phyloP scores from a whole-genome alignment of 148 eudicot species.

The Vaccinium myrtillus region DNA sequence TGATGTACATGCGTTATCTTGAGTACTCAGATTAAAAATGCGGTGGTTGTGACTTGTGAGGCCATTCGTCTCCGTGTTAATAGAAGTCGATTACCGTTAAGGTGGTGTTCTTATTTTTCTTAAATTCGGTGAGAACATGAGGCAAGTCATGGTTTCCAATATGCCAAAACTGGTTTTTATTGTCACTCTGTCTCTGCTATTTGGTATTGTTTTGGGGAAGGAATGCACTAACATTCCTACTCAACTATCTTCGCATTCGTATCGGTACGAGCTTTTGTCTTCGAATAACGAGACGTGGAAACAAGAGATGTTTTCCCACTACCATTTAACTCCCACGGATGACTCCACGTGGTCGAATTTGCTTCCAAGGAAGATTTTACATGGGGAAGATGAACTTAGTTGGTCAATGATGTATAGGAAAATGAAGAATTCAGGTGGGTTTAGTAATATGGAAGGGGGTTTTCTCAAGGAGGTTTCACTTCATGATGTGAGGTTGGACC shows the following conservation, averaged over 20 bases:
- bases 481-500: constrained; percentile 66
- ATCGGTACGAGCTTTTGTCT: constrained; percentile 42
- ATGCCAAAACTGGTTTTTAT: not conserved
- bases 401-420: constrained; percentile 67
- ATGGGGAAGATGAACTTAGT: constrained; percentile 47
- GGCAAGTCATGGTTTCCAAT: not conserved
- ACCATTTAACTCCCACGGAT: constrained; percentile 68
- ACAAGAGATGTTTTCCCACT: constrained; percentile 50
- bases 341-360: constrained; percentile 63
- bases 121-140: not conserved
- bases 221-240: constrained; percentile 64
- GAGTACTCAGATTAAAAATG: not conserved
- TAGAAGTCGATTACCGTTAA: not conserved
- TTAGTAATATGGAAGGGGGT: constrained; percentile 26
- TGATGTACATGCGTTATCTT: not conserved
- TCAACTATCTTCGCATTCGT: constrained; percentile 50
- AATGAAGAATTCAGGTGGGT: constrained; percentile 42
- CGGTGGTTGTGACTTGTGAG: not conserved
- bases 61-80: not conserved
- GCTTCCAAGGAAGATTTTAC: constrained; percentile 56
- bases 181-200: constrained; percentile 15
- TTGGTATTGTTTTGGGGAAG: constrained; percentile 39
- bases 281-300: constrained; percentile 75
- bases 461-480: constrained; percentile 59
- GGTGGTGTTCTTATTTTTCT: not conserved